A percentile compares a stretch with the other conserved stretches of the same genome.
These are phyloP conservation scores for Backusella sp. DNA, from an alignment of 192 early-diverging fungal genomes.

Conservation along the genomic window DNA sequence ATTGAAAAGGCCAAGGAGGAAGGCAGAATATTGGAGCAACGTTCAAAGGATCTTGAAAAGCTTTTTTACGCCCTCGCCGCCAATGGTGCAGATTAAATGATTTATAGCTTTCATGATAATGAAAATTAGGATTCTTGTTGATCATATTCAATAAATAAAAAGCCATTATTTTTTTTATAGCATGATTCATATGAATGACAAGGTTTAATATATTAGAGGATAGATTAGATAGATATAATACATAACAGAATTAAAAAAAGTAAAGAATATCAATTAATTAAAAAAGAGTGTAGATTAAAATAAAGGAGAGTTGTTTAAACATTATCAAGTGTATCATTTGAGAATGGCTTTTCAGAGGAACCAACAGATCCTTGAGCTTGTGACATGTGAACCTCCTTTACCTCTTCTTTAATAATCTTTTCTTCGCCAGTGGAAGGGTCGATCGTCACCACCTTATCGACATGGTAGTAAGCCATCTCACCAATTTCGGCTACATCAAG, in stretches of 20 bases:
- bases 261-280: background rate
- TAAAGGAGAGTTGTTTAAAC: background rate
- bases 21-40: too few relatives aligned
- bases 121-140: too few relatives aligned
- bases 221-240: background rate
- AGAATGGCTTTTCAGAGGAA: background rate
- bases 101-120: too few relatives aligned
- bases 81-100: too few relatives aligned
- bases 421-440: conserved; percentile 32
- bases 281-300: background rate
- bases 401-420: conserved; percentile 20
- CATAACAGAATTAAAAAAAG: background rate
- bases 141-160: too few relatives aligned
- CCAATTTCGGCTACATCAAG: conserved; percentile 83
- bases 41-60: too few relatives aligned
- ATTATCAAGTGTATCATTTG: conserved; percentile 6
- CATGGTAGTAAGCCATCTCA: conserved; percentile 56
- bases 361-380: background rate
- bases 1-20: too few relatives aligned
- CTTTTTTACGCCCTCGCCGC: too few relatives aligned
- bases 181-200: background rate
- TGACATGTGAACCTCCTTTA: conserved; percentile 13
- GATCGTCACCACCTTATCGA: conserved; percentile 39
- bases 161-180: too few relatives aligned
- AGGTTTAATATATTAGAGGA: background rate